A percentile compares a stretch with the other conserved stretches of the same genome.
Conservation (phyloP, 2,329 filamentous ascomycete genomes). For the Ceratocystis colombiana region DNA sequence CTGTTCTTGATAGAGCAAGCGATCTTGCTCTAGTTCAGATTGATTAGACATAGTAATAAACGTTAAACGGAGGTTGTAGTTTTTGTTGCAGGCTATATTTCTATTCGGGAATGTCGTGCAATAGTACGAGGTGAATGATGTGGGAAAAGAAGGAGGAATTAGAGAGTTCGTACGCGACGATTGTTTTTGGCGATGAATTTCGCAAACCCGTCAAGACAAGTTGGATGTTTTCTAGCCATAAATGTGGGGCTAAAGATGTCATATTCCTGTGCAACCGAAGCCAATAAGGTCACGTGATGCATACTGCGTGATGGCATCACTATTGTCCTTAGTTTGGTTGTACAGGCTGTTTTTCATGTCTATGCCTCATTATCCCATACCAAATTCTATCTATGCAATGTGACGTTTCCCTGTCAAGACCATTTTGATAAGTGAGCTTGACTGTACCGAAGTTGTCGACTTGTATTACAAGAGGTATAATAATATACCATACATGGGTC, state of each 20-base stretch:
- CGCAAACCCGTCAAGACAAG: background rate
- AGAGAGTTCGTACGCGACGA: background rate
- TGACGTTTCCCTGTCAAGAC: background rate
- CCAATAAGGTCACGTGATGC: background rate
- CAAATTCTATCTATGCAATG: background rate
- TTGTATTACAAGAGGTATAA: no score
- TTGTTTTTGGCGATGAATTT: background rate
- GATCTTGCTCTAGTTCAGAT: conserved; percentile 41
- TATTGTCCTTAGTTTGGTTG: background rate
- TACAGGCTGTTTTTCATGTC: background rate
- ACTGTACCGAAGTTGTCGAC: no score
- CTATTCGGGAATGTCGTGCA: background rate
- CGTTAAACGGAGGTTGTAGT: background rate
- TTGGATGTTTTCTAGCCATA: background rate
- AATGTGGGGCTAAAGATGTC: conserved; percentile 6
- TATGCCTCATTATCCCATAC: no score
- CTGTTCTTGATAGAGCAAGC: conserved; percentile 48
- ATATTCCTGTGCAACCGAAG: background rate
- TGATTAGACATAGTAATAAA: conserved; percentile 22
- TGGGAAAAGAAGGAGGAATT: background rate
- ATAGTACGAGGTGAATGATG: background rate
- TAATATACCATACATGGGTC: no score
- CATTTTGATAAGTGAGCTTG: background rate
- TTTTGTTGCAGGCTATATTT: background rate
- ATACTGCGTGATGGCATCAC: background rate